Conservation (phyloP, 2,329 filamentous ascomycete genomes). For the Penicillium sp. region DNA sequence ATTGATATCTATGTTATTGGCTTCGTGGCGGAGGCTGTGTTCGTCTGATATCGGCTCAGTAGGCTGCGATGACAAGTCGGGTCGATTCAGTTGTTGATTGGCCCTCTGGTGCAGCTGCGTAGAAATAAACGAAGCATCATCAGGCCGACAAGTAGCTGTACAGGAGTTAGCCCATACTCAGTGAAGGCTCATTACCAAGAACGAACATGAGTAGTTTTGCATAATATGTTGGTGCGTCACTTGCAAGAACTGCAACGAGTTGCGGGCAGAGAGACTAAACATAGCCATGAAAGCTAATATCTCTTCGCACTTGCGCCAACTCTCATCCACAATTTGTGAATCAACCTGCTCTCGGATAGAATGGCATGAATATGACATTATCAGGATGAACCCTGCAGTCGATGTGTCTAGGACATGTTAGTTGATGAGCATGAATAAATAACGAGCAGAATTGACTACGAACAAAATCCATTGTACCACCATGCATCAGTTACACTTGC, state of each 20-base stretch:
- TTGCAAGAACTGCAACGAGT: constrained; percentile 31
- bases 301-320: constrained; percentile 30
- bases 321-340: constrained; percentile 14
- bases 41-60: constrained; percentile 3
- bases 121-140: not conserved
- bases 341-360: constrained; percentile 23
- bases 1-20: constrained; percentile 7
- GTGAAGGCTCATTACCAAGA: not conserved
- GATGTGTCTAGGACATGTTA: constrained; percentile 24
- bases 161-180: not conserved
- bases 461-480: constrained; percentile 45
- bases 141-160: constrained; percentile 7
- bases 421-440: not conserved
- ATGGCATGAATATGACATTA: constrained; percentile 29
- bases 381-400: constrained; percentile 32
- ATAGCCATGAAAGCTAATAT: constrained; percentile 28
- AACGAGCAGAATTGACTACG: constrained; percentile 1
- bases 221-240: constrained; percentile 22
- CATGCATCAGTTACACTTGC: constrained; percentile 31
- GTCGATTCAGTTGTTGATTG: not conserved
- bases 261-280: constrained; percentile 30
- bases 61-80: not conserved
- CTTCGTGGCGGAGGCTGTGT: not conserved
- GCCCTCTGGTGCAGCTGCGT: constrained; percentile 9
- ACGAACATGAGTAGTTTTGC: constrained; percentile 19